Conservation (phyloP, 1,139 yeast genomes). For the Torulaspora globosa region DNA sequence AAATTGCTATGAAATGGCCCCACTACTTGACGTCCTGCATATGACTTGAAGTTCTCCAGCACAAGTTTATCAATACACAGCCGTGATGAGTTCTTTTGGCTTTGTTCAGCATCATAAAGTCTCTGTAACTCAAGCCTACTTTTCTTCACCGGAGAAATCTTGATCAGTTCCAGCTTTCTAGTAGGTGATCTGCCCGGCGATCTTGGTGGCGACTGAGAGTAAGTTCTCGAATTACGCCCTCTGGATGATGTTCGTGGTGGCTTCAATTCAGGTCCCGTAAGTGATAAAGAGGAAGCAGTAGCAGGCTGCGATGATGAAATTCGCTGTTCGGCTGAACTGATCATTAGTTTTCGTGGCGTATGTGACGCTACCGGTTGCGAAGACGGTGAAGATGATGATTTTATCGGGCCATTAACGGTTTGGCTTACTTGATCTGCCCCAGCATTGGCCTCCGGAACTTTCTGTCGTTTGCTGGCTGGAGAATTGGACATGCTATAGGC, state of each 20-base stretch:
- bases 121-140: constrained; percentile 35
- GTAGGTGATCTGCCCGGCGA: constrained; percentile 40
- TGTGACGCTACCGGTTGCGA: constrained; percentile 5
- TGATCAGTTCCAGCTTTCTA: constrained; percentile 39
- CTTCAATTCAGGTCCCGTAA: constrained; percentile 24
- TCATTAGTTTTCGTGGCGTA: constrained; percentile 32
- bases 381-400: constrained; percentile 7
- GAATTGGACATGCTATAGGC: constrained; percentile 12
- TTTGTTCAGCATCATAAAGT: constrained; percentile 31
- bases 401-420: neutral
- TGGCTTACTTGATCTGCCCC: constrained; percentile 1
- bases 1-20: constrained; percentile 95
- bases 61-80: constrained; percentile 71
- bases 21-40: constrained; percentile 89
- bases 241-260: constrained; percentile 26
- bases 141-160: constrained; percentile 41
- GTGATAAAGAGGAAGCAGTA: constrained; percentile 20
- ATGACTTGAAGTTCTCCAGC: constrained; percentile 85
- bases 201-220: constrained; percentile 38
- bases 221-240: constrained; percentile 28
- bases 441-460: constrained; percentile 5
- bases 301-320: constrained; percentile 29
- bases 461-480: constrained; percentile 25
- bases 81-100: constrained; percentile 38
- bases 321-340: constrained; percentile 28